phyloP scores from a whole-genome alignment of 2,329 filamentous ascomycete species.

The Xylaria sp. region DNA sequence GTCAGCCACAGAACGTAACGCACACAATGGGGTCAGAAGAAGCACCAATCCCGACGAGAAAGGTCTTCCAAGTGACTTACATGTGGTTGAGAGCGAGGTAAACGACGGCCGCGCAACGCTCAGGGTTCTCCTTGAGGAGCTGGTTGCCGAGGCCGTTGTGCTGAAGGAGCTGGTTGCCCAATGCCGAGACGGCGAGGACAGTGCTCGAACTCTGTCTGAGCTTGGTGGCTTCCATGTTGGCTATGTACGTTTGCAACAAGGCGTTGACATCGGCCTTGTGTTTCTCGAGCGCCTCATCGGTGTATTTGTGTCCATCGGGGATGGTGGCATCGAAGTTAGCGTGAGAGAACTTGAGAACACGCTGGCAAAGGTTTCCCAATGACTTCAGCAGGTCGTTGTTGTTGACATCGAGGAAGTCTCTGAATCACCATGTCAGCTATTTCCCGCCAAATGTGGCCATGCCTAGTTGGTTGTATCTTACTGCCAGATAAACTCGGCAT shows the following conservation, averaged over 20 bases:
- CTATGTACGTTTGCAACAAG: conserved; percentile 60
- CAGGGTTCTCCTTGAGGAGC: conserved; percentile 49
- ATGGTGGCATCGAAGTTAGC: conserved; percentile 58
- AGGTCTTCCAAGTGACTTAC: not conserved
- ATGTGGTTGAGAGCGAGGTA: conserved; percentile 80
- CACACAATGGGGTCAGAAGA: not conserved
- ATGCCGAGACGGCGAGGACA: conserved; percentile 24
- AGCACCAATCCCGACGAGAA: not conserved
- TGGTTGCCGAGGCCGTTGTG: conserved; percentile 51
- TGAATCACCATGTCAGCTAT: conserved; percentile 5
- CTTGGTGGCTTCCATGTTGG: conserved; percentile 65
- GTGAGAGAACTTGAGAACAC: conserved; percentile 57
- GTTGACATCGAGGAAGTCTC: conserved; percentile 72
- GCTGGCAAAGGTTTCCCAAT: conserved; percentile 53
- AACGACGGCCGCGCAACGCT: conserved; percentile 54
- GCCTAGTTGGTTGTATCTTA: conserved; percentile 9
- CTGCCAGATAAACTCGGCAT: conserved; percentile 86
- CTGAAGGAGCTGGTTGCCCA: conserved; percentile 48
- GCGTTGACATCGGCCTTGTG: conserved; percentile 59
- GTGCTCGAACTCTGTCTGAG: conserved; percentile 56
- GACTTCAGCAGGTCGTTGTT: conserved; percentile 83
- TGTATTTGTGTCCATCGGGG: conserved; percentile 47
- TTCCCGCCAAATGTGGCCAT: conserved; percentile 26
- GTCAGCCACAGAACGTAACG: not conserved
- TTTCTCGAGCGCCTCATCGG: conserved; percentile 26